Evolutionary conservation across 2,329 filamentous ascomycete species (phyloP).

Genomic region (Pyricularia grisea): DNA sequence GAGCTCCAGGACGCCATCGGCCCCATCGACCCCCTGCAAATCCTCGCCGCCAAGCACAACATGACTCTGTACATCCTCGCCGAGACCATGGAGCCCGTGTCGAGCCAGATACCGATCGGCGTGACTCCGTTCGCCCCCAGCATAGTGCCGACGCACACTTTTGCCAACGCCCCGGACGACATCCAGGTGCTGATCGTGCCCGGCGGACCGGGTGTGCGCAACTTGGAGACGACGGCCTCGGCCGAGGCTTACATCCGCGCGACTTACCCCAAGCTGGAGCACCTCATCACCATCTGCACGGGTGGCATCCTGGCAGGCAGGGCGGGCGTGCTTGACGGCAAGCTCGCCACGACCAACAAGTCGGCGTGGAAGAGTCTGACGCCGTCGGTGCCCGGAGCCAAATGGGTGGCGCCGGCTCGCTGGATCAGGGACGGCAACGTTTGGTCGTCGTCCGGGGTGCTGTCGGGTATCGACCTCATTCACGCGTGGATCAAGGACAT

Average conservation of each 20-base stretch:
- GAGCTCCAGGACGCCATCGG: conserved; percentile 36
- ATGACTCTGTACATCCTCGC: conserved; percentile 32
- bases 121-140: conserved; percentile 17
- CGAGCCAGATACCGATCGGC: conserved; percentile 17
- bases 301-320: conserved; percentile 49
- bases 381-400: conserved; percentile 32
- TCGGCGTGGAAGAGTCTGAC: conserved; percentile 28
- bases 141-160: conserved; percentile 36
- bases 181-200: conserved; percentile 59
- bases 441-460: conserved; percentile 53
- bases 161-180: conserved; percentile 34
- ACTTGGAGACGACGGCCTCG: conserved; percentile 18
- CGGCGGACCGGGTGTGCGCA: conserved; percentile 44
- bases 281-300: conserved; percentile 58
- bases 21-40: conserved; percentile 34
- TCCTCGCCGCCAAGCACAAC: conserved; percentile 23
- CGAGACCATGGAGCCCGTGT: conserved; percentile 29
- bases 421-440: conserved; percentile 59
- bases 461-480: conserved; percentile 15
- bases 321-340: conserved; percentile 50
- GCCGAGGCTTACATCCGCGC: conserved; percentile 35
- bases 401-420: conserved; percentile 52
- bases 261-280: conserved; percentile 37
- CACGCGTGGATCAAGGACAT: conserved; percentile 28
- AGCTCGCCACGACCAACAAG: conserved; percentile 59